Conservation (phyloP, 768 basidiomycete genomes). For the Leccinum variicolor region DNA sequence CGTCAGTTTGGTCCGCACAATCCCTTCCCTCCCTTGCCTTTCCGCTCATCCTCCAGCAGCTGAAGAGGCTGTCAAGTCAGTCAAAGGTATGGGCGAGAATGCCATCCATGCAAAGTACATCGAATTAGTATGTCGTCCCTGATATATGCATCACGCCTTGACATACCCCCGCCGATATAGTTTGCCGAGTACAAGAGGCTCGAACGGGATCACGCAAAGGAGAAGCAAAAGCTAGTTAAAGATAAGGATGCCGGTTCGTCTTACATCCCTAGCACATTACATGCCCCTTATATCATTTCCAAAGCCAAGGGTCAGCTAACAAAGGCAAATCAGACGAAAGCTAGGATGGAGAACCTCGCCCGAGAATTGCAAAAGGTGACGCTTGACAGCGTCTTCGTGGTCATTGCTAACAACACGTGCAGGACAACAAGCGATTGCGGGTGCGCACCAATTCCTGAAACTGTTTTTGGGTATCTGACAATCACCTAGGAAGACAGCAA, state of each 20-base stretch:
- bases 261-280: neutral
- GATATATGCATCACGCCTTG: constrained; percentile 16
- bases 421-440: constrained; percentile 90
- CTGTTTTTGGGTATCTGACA: constrained; percentile 19
- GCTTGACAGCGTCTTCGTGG: constrained; percentile 4
- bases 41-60: constrained; percentile 42
- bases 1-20: constrained; percentile 60
- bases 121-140: constrained; percentile 62
- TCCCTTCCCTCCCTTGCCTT: neutral
- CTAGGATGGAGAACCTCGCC: constrained; percentile 87
- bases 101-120: constrained; percentile 85
- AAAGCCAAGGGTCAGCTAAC: constrained; percentile 81
- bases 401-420: constrained; percentile 15
- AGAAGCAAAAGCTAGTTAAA: constrained; percentile 87
- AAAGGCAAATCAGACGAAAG: constrained; percentile 85
- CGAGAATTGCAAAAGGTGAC: constrained; percentile 84
- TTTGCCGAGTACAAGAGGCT: constrained; percentile 85
- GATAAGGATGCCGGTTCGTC: constrained; percentile 83
- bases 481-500: constrained; percentile 75
- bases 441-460: constrained; percentile 40
- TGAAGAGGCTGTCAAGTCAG: constrained; percentile 84
- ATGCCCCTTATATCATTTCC: constrained; percentile 14
- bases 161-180: constrained; percentile 39
- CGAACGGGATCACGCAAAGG: constrained; percentile 87
- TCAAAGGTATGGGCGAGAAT: constrained; percentile 79